These are phyloP conservation scores for Saccharomyces uvarum DNA, from an alignment of 1,139 yeast genomes.

Conservation along the genomic window DNA sequence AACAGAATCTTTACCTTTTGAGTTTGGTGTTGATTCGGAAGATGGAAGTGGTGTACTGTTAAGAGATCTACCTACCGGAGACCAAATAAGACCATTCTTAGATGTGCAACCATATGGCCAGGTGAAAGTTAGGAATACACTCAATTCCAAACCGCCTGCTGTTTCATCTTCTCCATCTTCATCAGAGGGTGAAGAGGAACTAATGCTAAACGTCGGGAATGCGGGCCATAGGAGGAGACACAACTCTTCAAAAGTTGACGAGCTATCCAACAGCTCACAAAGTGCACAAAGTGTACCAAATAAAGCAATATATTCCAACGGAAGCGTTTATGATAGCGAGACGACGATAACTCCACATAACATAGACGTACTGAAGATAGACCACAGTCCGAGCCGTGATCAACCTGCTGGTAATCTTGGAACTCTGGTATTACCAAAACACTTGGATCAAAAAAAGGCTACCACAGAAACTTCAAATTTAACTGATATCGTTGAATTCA, in stretches of 20 bases:
- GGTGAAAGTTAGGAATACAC: not conserved
- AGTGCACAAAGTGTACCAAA: slow-evolving; percentile 3
- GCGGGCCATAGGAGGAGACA: slow-evolving; percentile 15
- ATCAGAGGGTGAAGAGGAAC: slow-evolving; percentile 10
- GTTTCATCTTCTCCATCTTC: slow-evolving; percentile 2
- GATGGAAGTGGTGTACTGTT: slow-evolving; percentile 21
- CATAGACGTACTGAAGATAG: not conserved
- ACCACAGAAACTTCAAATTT: slow-evolving; percentile 12
- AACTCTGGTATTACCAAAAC: slow-evolving; percentile 5
- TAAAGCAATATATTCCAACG: not conserved
- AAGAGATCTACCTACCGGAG: slow-evolving; percentile 15
- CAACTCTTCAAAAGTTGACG: slow-evolving; percentile 2
- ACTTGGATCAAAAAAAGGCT: slow-evolving; percentile 6
- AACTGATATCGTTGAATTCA: slow-evolving; percentile 4
- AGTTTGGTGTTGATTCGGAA: slow-evolving; percentile 24
- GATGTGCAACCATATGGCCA: slow-evolving; percentile 5
- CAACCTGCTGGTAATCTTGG: not conserved
- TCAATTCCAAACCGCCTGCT: not conserved
- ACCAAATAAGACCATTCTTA: slow-evolving; percentile 14
- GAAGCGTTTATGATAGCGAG: not conserved
- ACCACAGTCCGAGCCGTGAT: not conserved
- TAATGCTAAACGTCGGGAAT: slow-evolving; percentile 14
- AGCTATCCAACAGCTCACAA: slow-evolving; percentile 2
- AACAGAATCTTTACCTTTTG: slow-evolving; percentile 27
- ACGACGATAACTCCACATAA: not conserved